Evolutionary conservation across 306 rosid genomes (phyloP).

Genomic region (Vigna reflexopilosa): DNA sequence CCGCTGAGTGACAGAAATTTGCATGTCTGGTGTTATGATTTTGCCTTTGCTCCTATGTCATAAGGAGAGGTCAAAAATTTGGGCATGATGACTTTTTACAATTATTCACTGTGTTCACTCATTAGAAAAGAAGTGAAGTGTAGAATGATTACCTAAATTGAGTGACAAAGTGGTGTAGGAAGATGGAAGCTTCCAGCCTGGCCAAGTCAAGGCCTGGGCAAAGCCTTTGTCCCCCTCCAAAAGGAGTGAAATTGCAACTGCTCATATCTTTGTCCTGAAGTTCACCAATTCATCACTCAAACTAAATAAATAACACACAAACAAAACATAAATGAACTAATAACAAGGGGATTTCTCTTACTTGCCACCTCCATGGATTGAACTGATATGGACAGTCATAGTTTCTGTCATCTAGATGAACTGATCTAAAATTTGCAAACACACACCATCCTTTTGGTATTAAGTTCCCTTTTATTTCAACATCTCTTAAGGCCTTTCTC

Average conservation of each 20-base stretch:
- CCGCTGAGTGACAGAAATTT: constrained; percentile 36
- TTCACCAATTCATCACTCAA: constrained; percentile 28
- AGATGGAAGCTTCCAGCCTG: constrained; percentile 87
- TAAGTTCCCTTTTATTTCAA: constrained; percentile 79
- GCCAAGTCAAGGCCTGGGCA: constrained; percentile 98
- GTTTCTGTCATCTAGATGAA: constrained; percentile 85
- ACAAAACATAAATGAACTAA: constrained; percentile 5
- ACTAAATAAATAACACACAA: constrained; percentile 9
- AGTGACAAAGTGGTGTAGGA: constrained; percentile 87
- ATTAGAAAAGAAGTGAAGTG: constrained; percentile 1
- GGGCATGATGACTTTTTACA: constrained; percentile 35
- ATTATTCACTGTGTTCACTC: constrained; percentile 30
- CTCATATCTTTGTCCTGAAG: constrained; percentile 75
- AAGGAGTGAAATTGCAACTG: constrained; percentile 82
- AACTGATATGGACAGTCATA: constrained; percentile 81
- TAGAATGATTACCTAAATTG: constrained; percentile 70
- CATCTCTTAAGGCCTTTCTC: constrained; percentile 88
- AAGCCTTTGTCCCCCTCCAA: constrained; percentile 96
- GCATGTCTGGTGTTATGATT: constrained; percentile 41
- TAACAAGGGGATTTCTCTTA: constrained; percentile 47
- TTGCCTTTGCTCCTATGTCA: constrained; percentile 37
- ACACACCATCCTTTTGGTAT: constrained; percentile 95
- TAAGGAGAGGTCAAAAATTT: constrained; percentile 13
- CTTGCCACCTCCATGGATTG: constrained; percentile 99
- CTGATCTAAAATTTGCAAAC: constrained; percentile 80